A percentile compares a stretch with the other conserved stretches of the same genome.
Evolutionary conservation across 768 basidiomycete genomes (phyloP).

Genomic region (Macrolepiota fuliginosa): DNA sequence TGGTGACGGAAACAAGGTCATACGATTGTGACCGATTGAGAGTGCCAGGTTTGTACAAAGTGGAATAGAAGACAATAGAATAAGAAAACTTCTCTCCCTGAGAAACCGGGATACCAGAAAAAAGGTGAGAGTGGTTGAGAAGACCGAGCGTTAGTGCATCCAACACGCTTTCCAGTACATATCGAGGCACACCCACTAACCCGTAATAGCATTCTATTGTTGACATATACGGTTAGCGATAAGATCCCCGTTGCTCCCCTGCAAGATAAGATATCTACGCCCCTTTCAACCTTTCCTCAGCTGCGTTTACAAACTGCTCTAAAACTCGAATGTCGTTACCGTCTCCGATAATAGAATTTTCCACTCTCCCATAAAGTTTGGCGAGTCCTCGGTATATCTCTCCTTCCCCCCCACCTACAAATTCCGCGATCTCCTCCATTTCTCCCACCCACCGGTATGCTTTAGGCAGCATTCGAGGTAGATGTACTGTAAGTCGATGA

Average conservation of each 20-base stretch:
- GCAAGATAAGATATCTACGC: constrained; percentile 14
- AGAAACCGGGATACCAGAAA: background rate
- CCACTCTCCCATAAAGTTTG: constrained; percentile 41
- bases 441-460: constrained; percentile 62
- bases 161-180: constrained; percentile 10
- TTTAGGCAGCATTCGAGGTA: constrained; percentile 57
- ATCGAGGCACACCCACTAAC: constrained; percentile 9
- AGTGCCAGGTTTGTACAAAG: background rate
- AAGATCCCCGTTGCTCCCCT: background rate
- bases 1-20: background rate
- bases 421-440: constrained; percentile 61
- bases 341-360: constrained; percentile 32
- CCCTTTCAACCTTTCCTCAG: constrained; percentile 23
- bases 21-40: background rate
- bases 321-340: constrained; percentile 38
- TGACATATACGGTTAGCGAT: constrained; percentile 10
- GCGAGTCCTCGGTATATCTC: constrained; percentile 49
- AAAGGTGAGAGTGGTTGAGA: background rate
- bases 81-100: background rate
- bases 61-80: background rate
- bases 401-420: constrained; percentile 45
- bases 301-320: constrained; percentile 44
- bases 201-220: constrained; percentile 6
- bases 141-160: background rate
- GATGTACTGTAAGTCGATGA: constrained; percentile 30